A percentile compares a stretch with the other conserved stretches of the same genome.
Evolutionary conservation across 306 rosid genomes (phyloP).

Genomic region (Cicer bijugum): DNA sequence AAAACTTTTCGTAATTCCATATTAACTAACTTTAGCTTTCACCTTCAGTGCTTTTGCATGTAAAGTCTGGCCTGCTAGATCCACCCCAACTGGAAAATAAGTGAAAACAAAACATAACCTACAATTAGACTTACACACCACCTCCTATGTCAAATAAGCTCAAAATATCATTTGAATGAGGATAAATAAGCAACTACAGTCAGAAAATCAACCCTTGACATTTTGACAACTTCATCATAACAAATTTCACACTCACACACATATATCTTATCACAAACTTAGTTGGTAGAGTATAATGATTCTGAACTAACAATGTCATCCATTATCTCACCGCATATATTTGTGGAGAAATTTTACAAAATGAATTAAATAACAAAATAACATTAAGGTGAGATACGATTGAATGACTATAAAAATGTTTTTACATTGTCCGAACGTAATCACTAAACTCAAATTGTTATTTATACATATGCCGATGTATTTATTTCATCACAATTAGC

Average conservation of each 20-base stretch:
- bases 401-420: background rate
- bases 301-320: background rate
- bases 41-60: slow-evolving; percentile 98
- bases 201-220: background rate
- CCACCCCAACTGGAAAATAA: slow-evolving; percentile 90
- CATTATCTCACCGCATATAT: background rate
- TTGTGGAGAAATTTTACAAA: background rate
- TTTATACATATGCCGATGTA: background rate
- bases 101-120: background rate
- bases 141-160: background rate
- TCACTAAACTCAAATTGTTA: background rate
- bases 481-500: background rate
- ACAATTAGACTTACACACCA: background rate
- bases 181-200: background rate
- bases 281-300: background rate
- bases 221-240: slow-evolving; percentile 1
- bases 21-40: slow-evolving; percentile 40
- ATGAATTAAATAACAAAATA: background rate
- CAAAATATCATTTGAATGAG: background rate
- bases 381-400: background rate
- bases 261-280: no score
- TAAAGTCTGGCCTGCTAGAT: slow-evolving; percentile 98
- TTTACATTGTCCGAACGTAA: background rate
- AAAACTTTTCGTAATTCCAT: slow-evolving; percentile 15
- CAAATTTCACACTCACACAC: no score